Evolutionary conservation across 495 filamentous ascomycete genomes (phyloP), one percentile per base, ranked within the genome.

Genomic region (Aspergillus indologenus): DNA sequence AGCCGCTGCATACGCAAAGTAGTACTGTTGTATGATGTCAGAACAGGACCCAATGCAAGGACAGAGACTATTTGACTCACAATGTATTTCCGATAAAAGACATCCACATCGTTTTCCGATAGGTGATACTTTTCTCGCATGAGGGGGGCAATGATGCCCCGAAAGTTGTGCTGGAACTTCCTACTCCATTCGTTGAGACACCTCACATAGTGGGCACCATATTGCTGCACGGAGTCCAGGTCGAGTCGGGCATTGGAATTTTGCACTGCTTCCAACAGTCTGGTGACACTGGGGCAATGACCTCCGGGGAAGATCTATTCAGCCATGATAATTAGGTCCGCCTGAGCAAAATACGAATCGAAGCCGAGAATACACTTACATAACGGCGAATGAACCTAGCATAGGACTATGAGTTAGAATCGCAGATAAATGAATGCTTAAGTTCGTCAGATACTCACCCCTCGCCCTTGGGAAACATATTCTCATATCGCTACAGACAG

Each of bases 241-340:
- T 40, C 34, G 6, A 40, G 34, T 15, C 34, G 34, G 12, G 34
- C 34, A 2, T 40, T 40, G 34, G 34, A 40, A 4, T 40, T 40
- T 40, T 40, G 34, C 34, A 40, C 34, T 11, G 34, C 34, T 40
- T 40, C 34, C 2, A 40, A 14, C 12, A 40, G 12, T 40, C 34
- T 7, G 6, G 34, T 40, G 34, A 40, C 34, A 11, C 34, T 40
- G 5, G 34, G 34, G 34, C 34, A 40, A 11, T 40, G 34, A 2
- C 34, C 34, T 2, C 34, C 34, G 5, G 34, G 34, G 34, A 40
- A 40, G 5, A 40, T 40, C 34, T 40, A 40, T 40, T 40, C 6
- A 2, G 12, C 26, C 2, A 87, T 85, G 78, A 90, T 87, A 11
- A 86, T 88, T 58, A 29, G 4, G 3, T 3, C 26, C 9, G 4